Conservation (phyloP, 306 rosid genomes). For the Cicer cuneatum region DNA sequence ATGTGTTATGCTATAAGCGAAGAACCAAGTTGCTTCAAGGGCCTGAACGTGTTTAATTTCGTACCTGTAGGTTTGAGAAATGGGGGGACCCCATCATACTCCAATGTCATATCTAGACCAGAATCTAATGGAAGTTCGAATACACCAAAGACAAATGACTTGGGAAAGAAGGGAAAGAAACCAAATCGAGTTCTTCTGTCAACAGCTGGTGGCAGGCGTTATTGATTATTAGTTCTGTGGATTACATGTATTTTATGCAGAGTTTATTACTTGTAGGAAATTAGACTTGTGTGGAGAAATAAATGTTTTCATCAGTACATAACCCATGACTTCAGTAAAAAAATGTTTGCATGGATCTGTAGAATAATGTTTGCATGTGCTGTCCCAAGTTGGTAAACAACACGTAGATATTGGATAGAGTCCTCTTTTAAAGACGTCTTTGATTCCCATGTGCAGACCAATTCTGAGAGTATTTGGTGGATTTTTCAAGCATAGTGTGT, state of each 20-base stretch:
- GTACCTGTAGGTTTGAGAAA: constrained; percentile 53
- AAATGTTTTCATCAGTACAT: constrained; percentile 37
- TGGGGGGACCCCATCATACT: constrained; percentile 70
- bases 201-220: constrained; percentile 89
- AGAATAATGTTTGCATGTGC: not conserved
- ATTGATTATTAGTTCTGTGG: constrained; percentile 47
- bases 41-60: constrained; percentile 13
- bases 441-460: not conserved
- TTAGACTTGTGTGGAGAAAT: constrained; percentile 39
- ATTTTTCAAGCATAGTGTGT: too few relatives aligned
- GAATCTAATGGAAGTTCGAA: constrained; percentile 54
- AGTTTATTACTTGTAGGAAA: constrained; percentile 20
- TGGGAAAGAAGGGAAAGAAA: constrained; percentile 89
- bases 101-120: constrained; percentile 69
- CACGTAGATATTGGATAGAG: not conserved
- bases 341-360: constrained; percentile 14
- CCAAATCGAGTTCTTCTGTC: constrained; percentile 80
- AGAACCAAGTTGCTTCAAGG: constrained; percentile 11
- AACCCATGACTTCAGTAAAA: constrained; percentile 7
- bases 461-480: not conserved
- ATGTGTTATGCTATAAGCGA: not conserved
- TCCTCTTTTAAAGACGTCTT: not conserved
- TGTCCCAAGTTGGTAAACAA: not conserved
- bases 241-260: constrained; percentile 16
- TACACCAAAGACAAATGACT: constrained; percentile 66